Conservation (phyloP, 2,329 filamentous ascomycete genomes). For the Acarospora socialis region DNA sequence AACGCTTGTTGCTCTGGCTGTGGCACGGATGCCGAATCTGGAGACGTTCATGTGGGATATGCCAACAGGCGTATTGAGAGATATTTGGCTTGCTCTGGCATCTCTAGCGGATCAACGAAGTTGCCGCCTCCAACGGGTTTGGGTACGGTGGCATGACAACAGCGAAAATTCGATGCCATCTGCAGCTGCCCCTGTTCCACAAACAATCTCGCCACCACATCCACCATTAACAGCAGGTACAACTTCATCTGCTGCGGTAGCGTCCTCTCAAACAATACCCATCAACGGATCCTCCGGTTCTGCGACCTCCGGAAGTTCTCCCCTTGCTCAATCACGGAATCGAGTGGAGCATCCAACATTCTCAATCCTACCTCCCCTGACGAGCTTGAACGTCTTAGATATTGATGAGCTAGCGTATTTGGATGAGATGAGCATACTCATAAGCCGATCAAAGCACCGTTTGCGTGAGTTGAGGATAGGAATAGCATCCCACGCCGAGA, state of each 20-base stretch:
- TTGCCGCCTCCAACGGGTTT: conserved; percentile 55
- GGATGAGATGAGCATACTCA: conserved; percentile 66
- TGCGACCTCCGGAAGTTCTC: conserved; percentile 7
- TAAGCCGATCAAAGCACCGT: conserved; percentile 52
- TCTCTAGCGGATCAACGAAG: conserved; percentile 50
- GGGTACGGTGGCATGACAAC: conserved; percentile 76
- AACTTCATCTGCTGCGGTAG: conserved; percentile 7
- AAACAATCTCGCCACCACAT: conserved; percentile 18
- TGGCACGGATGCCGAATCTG: conserved; percentile 69
- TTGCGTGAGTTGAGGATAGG: conserved; percentile 61
- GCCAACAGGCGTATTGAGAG: conserved; percentile 68
- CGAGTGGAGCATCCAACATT: conserved; percentile 67
- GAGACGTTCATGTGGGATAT: conserved; percentile 81
- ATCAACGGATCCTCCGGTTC: conserved; percentile 10
- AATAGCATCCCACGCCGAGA: conserved; percentile 43
- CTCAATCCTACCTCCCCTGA: conserved; percentile 59
- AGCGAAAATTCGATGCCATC: conserved; percentile 30
- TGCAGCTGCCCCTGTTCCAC: conserved; percentile 20
- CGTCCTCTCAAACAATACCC: conserved; percentile 14
- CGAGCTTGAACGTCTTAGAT: conserved; percentile 62
- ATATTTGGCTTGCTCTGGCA: conserved; percentile 66
- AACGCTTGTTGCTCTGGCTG: conserved; percentile 61
- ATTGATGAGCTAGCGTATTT: conserved; percentile 73
- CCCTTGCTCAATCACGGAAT: conserved; percentile 37
- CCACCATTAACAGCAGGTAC: conserved; percentile 14